phyloP scores from a whole-genome alignment of 1,139 yeast species.

The Kluyveromyces marxianus region DNA sequence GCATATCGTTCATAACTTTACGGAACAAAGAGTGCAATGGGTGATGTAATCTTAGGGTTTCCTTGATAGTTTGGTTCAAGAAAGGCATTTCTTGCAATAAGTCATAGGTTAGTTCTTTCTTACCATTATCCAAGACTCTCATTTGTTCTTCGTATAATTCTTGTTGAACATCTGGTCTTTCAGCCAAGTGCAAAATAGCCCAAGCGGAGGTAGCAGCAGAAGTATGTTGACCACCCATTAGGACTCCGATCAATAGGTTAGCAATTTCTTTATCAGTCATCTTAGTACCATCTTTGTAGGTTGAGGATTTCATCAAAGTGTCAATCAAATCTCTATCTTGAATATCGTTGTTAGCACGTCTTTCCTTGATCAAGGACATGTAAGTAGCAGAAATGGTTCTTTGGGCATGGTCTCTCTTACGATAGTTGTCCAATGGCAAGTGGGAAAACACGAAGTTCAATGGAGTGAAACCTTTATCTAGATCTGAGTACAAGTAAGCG shows the following conservation, averaged over 20 bases:
- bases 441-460: slow-evolving; percentile 91
- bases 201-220: slow-evolving; percentile 95
- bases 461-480: slow-evolving; percentile 96
- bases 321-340: slow-evolving; percentile 86
- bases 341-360: slow-evolving; percentile 70
- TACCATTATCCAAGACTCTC: slow-evolving; percentile 50
- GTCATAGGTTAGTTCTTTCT: slow-evolving; percentile 65
- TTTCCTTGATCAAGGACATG: slow-evolving; percentile 63
- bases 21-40: slow-evolving; percentile 95
- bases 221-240: slow-evolving; percentile 99
- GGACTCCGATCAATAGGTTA: slow-evolving; percentile 83
- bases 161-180: slow-evolving; percentile 75
- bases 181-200: slow-evolving; percentile 87
- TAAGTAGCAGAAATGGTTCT: slow-evolving; percentile 71
- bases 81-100: slow-evolving; percentile 75
- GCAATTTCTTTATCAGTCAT: slow-evolving; percentile 97
- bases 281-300: slow-evolving; percentile 85
- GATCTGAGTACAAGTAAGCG: slow-evolving; percentile 79
- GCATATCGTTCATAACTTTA: slow-evolving; percentile 70
- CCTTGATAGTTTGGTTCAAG: slow-evolving; percentile 77
- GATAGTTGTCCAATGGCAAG: slow-evolving; percentile 81
- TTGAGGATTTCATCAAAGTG: slow-evolving; percentile 69
- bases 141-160: slow-evolving; percentile 69
- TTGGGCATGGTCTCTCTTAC: slow-evolving; percentile 84
- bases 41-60: slow-evolving; percentile 90